A percentile compares a stretch with the other conserved stretches of the same genome.
Evolutionary conservation across 140 eudicot genomes (phyloP).

Genomic region (Ambrosia hybrid): DNA sequence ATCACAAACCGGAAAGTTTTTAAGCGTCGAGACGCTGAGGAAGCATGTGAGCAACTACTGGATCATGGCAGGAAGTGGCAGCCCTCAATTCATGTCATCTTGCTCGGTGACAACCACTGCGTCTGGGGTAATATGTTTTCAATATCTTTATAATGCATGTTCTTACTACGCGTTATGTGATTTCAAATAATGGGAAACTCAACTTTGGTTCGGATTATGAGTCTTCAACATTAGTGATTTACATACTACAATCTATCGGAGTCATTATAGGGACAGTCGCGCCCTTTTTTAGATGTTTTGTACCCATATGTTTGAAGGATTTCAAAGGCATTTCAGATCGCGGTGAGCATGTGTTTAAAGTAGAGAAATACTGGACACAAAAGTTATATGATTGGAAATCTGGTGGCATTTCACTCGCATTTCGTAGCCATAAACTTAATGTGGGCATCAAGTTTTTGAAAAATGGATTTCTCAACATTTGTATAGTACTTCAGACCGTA

Average conservation of each 20-base stretch:
- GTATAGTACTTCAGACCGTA: not conserved
- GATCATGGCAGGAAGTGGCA: too few species aligned
- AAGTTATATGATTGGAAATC: not conserved
- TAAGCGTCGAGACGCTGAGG: not conserved
- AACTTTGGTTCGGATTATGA: not conserved
- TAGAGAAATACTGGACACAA: not conserved
- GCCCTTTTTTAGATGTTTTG: conserved; percentile 7
- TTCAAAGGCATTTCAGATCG: not conserved
- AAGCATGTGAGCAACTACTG: not conserved
- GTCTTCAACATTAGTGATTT: not conserved
- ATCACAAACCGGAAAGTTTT: not conserved
- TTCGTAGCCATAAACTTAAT: not conserved
- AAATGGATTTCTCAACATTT: not conserved
- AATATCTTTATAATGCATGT: not conserved
- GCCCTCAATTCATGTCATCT: not conserved
- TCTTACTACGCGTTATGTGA: not conserved
- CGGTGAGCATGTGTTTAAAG: not conserved
- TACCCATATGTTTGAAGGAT: not conserved
- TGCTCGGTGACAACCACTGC: not conserved
- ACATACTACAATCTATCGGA: conserved; percentile 1
- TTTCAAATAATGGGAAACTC: not conserved
- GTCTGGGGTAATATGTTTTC: conserved; percentile 6
- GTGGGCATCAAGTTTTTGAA: not conserved
- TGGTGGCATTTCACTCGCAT: not conserved
- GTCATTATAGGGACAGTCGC: not conserved